Evolutionary conservation across 352 stramenopile species (phyloP).

Genomic region (Phytophthora hibernalis): DNA sequence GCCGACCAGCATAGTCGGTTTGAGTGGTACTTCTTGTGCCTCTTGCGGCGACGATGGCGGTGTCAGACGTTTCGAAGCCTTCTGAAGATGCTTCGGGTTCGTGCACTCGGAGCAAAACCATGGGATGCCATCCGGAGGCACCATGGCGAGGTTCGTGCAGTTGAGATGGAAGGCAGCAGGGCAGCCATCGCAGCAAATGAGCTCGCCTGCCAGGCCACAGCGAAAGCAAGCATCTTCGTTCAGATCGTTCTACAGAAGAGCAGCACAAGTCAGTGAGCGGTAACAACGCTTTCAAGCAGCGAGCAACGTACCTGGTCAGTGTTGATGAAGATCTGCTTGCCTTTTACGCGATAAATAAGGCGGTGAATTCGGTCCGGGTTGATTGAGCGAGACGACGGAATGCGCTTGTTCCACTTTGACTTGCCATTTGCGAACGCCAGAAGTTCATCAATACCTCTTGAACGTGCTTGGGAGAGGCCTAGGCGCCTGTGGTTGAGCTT

Average conservation of each 20-base stretch:
- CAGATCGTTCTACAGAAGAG: conserved; percentile 64
- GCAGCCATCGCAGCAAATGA: conserved; percentile 87
- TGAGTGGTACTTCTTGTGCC: conserved; percentile 25
- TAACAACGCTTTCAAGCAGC: neutral
- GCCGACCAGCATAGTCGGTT: conserved; percentile 36
- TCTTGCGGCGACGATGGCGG: conserved; percentile 14
- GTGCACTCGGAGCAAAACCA: conserved; percentile 81
- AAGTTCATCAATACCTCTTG: conserved; percentile 58
- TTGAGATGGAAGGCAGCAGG: conserved; percentile 80
- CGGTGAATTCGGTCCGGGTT: conserved; percentile 71
- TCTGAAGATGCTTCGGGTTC: conserved; percentile 51
- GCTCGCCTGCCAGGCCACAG: conserved; percentile 69
- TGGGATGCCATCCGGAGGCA: conserved; percentile 56
- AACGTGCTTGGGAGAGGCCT: conserved; percentile 64
- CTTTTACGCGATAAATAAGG: conserved; percentile 75
- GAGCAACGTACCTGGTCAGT: conserved; percentile 56
- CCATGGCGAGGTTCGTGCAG: conserved; percentile 72
- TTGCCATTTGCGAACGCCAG: conserved; percentile 65
- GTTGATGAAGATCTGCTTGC: conserved; percentile 63
- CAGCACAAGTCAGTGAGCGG: conserved; percentile 10
- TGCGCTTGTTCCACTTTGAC: conserved; percentile 75
- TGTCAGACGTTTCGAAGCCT: conserved; percentile 24
- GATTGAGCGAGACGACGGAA: conserved; percentile 53
- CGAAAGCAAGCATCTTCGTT: conserved; percentile 85
- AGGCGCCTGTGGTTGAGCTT: conserved; percentile 52